Conservation (phyloP, 2,329 filamentous ascomycete species). For the Arthrobotrys entomopaga region DNA sequence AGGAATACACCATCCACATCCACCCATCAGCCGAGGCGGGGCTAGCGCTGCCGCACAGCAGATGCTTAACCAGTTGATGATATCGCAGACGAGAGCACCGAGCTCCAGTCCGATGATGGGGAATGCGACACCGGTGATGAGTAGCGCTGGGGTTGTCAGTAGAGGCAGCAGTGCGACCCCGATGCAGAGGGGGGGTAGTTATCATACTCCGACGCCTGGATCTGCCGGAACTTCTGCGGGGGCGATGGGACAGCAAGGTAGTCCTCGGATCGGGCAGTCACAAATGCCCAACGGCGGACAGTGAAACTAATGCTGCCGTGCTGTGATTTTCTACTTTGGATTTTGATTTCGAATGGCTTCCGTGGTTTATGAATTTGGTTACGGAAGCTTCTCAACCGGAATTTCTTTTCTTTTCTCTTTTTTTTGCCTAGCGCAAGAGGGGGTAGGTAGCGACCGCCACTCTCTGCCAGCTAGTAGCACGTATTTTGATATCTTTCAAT, state of each 20-base stretch:
- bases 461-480: background rate
- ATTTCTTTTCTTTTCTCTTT: too few species aligned
- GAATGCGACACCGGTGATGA: conserved; percentile 48
- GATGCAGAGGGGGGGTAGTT: conserved; percentile 53
- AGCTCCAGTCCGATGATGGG: conserved; percentile 54
- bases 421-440: too few species aligned
- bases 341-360: too few species aligned
- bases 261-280: conserved; percentile 29
- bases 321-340: too few species aligned
- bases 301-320: too few species aligned
- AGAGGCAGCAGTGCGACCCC: conserved; percentile 49
- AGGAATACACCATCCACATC: conserved; percentile 45
- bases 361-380: too few species aligned
- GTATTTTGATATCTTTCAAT: background rate
- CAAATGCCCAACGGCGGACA: conserved; percentile 13
- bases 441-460: background rate
- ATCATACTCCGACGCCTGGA: conserved; percentile 47
- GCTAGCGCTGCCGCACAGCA: conserved; percentile 43
- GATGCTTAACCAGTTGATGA: conserved; percentile 52
- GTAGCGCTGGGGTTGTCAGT: conserved; percentile 28
- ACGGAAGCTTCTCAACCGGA: too few species aligned
- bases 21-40: conserved; percentile 35
- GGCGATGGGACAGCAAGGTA: conserved; percentile 36
- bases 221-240: conserved; percentile 17
- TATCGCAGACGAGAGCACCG: conserved; percentile 50